Conservation (phyloP, 2,329 filamentous ascomycete genomes). For the Emericellopsis atlantica region DNA sequence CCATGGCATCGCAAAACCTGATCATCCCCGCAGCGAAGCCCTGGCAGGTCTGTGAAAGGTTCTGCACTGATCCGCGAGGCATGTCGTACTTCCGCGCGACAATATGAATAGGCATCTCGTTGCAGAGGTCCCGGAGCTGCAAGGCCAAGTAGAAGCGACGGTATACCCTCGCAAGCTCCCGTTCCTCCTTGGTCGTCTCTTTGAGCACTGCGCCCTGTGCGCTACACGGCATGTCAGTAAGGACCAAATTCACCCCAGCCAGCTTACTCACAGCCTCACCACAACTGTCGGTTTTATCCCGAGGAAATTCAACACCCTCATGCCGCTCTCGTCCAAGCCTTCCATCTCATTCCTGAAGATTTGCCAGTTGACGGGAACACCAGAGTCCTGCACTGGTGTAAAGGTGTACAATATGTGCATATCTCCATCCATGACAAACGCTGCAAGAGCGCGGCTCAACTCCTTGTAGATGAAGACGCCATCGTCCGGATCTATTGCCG, state of each 20-base stretch:
- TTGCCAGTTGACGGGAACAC: constrained; percentile 53
- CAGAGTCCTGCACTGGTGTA: constrained; percentile 53
- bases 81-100: constrained; percentile 61
- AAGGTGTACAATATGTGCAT: constrained; percentile 72
- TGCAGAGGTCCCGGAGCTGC: constrained; percentile 68
- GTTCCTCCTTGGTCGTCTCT: constrained; percentile 48
- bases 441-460: constrained; percentile 50
- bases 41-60: constrained; percentile 60
- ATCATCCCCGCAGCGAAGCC: constrained; percentile 71
- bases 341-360: constrained; percentile 62
- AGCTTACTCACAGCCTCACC: constrained; percentile 45
- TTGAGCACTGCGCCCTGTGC: constrained; percentile 54
- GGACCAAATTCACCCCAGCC: constrained; percentile 1
- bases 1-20: constrained; percentile 68
- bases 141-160: constrained; percentile 63
- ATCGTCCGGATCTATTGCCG: constrained; percentile 61
- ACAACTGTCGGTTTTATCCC: constrained; percentile 56
- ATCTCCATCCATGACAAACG: constrained; percentile 71
- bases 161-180: constrained; percentile 50
- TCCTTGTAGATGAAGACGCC: constrained; percentile 63
- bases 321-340: constrained; percentile 54
- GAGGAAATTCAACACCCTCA: constrained; percentile 55
- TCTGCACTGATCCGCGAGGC: constrained; percentile 59
- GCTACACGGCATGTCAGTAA: constrained; percentile 25
- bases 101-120: constrained; percentile 57